Conservation (phyloP, 192 early-diverging fungal species). For the Backusella liffmaniae region DNA sequence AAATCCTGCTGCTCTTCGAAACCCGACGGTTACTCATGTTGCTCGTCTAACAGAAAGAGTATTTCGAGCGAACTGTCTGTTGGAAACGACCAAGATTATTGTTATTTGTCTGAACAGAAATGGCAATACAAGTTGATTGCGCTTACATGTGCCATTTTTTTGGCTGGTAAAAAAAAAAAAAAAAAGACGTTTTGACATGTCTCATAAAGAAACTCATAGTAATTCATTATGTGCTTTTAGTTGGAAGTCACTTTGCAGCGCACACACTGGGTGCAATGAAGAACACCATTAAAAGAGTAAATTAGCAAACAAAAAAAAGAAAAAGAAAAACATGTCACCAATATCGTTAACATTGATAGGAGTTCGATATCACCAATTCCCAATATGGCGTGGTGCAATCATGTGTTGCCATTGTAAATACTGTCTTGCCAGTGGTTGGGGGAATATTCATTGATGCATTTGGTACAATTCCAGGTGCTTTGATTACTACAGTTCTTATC, state of each 20-base stretch:
- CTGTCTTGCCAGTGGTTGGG: constrained; percentile 51
- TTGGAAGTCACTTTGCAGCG: constrained; percentile 74
- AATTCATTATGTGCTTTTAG: constrained; percentile 18
- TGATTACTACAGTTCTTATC: constrained; percentile 55
- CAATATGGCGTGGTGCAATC: constrained; percentile 68
- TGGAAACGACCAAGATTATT: constrained; percentile 10
- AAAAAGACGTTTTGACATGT: background rate
- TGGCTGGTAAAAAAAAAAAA: constrained; percentile 55
- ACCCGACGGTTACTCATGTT: constrained; percentile 1
- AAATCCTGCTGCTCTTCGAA: constrained; percentile 10
- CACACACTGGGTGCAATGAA: constrained; percentile 77
- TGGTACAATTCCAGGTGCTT: constrained; percentile 55
- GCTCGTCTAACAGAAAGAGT: background rate
- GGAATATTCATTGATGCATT: constrained; percentile 58
- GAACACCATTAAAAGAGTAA: constrained; percentile 72
- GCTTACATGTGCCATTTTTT: constrained; percentile 55
- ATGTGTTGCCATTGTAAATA: constrained; percentile 59
- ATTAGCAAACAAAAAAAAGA: background rate
- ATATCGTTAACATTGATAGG: constrained; percentile 32
- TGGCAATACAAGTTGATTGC: constrained; percentile 58
- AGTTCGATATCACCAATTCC: constrained; percentile 57
- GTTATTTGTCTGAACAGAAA: constrained; percentile 27
- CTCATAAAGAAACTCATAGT: background rate
- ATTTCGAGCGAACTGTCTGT: background rate
- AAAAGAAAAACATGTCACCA: background rate